A percentile compares a stretch with the other conserved stretches of the same genome.
Evolutionary conservation across 176 grass and related monocot species (phyloP).

Genomic region (Avena atlantica): DNA sequence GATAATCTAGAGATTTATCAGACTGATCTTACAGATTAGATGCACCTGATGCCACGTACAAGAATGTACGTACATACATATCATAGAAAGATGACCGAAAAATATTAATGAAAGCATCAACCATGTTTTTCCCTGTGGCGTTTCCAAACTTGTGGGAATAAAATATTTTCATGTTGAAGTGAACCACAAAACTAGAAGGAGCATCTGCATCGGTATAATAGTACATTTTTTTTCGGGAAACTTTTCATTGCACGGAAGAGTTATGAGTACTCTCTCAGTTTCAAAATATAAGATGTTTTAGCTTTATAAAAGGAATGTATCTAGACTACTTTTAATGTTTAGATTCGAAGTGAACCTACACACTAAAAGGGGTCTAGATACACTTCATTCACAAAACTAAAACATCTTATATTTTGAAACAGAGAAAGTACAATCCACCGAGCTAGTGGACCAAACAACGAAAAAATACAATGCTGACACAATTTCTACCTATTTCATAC

Average conservation of each 20-base stretch:
- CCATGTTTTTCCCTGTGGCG: neutral
- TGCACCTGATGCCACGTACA: neutral
- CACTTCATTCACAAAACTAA: too few species aligned
- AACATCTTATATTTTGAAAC: too few species aligned
- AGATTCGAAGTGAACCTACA: too few species aligned
- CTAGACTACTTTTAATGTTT: too few species aligned
- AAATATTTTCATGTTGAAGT: neutral
- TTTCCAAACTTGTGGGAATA: neutral
- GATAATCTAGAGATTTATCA: neutral
- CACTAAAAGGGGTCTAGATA: too few species aligned
- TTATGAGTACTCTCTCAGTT: too few species aligned
- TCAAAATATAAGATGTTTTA: too few species aligned
- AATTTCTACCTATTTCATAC: constrained; percentile 20
- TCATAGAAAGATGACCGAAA: neutral
- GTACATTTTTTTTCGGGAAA: neutral
- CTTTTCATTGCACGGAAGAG: too few species aligned
- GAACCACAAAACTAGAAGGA: neutral
- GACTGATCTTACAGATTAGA: neutral
- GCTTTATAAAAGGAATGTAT: too few species aligned
- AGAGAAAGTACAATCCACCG: too few species aligned
- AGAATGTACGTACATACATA: neutral
- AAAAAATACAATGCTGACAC: constrained; percentile 21
- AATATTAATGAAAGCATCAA: neutral
- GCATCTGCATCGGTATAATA: neutral
- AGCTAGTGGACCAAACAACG: neutral